Evolutionary conservation across 768 basidiomycete species (phyloP), one percentile per base, ranked within the genome.

Genomic region (Daedalea quercina): DNA sequence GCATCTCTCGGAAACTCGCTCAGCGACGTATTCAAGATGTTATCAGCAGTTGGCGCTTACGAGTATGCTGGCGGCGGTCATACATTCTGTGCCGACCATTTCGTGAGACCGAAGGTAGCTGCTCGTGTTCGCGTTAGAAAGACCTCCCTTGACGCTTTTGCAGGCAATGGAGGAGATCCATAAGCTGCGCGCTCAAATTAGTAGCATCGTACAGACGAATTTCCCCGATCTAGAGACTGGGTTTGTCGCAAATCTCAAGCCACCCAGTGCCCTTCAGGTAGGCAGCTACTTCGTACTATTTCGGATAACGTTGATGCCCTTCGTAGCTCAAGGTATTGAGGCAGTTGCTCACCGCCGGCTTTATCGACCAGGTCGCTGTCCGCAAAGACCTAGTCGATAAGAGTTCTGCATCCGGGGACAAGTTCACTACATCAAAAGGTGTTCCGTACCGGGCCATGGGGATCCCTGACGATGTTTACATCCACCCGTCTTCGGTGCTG

Each of bases 151-250:
- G 17, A 47, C 28, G 24, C 47, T 6, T 3, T 45, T 13, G 4
- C 53, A 97, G 94, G 90, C 93, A 0, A 98, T 99, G 94, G 90
- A 96, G 69, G 96, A 99, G 71, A 95, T 96, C 33, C 96, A 94
- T 68, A 97, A 98, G 65, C 76, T 99, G 3, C 82, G 94, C 33
- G 77, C 82, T 0, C 96, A 99, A 63, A 86, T 99, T 52, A 87
- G 81, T 60, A 80, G 78, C 53, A 94, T 98, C 43, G 89, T 95
- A 3, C 76, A 78, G 52, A 72, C 78, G n/a, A 88, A 88, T 63
- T 90, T 94, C 57, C 80, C 85, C 2, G 79, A 76, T 3, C 67
- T 76, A 3, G 75, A 85, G 50, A 70, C 79, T 1, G 80, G 78
- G 9, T 85, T 90, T 58, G 67, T 74, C 2, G 76, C 78, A 3